These are phyloP conservation scores for Aspergillus sp. DNA, from an alignment of 2,329 filamentous ascomycete genomes.

Conservation along the genomic window DNA sequence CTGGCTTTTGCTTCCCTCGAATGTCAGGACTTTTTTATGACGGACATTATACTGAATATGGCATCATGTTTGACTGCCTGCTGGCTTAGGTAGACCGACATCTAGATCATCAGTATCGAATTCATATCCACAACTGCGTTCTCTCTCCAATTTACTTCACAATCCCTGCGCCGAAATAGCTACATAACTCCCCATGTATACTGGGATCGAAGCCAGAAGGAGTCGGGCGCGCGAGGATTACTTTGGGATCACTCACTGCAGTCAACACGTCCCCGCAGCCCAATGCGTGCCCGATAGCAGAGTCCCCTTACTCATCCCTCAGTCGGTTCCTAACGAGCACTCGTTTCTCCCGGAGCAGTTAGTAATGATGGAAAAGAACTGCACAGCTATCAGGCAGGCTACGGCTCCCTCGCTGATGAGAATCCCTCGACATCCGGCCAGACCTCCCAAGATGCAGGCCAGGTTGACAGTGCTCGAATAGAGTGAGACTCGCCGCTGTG, in stretches of 20 bases:
- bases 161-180: too few relatives aligned
- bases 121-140: too few relatives aligned
- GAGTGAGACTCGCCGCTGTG: slow-evolving; percentile 43
- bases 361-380: slow-evolving; percentile 41
- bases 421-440: slow-evolving; percentile 66
- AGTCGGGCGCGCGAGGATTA: slow-evolving; percentile 43
- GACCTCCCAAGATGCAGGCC: slow-evolving; percentile 61
- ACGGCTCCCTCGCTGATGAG: slow-evolving; percentile 50
- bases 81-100: too few relatives aligned
- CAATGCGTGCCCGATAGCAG: slow-evolving; percentile 37
- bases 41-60: slow-evolving; percentile 36
- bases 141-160: too few relatives aligned
- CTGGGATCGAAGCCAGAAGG: slow-evolving; percentile 40
- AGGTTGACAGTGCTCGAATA: slow-evolving; percentile 56
- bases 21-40: slow-evolving; percentile 39
- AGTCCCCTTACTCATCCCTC: slow-evolving; percentile 39
- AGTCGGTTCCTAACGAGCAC: slow-evolving; percentile 39
- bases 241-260: slow-evolving; percentile 42
- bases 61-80: too few relatives aligned
- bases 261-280: slow-evolving; percentile 32
- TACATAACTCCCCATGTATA: slow-evolving; percentile 40
- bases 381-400: slow-evolving; percentile 35
- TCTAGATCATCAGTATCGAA: too few relatives aligned
- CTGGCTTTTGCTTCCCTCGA: slow-evolving; percentile 33
- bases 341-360: slow-evolving; percentile 43